These are phyloP conservation scores for Paecilomyces fulvus DNA, from an alignment of 2,329 filamentous ascomycete species.

Conservation along the genomic window DNA sequence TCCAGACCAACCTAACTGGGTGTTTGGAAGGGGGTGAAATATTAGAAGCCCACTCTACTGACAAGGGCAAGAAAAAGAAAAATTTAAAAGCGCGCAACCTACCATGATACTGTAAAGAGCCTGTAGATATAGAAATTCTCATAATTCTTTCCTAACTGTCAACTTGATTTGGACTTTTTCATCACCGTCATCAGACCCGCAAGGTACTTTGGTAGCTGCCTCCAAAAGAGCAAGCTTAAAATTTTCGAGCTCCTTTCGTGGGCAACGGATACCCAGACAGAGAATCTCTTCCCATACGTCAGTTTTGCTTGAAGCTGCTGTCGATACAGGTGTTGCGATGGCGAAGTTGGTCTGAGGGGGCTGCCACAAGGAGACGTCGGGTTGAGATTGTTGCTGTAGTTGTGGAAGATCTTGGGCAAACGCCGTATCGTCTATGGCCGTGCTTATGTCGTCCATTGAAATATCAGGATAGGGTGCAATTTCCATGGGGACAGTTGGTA, in stretches of 20 bases:
- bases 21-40: no score
- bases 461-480: neutral
- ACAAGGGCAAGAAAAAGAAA: no score
- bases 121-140: no score
- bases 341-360: neutral
- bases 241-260: neutral
- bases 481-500: neutral
- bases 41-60: no score
- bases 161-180: neutral
- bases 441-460: neutral
- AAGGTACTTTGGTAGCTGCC: neutral
- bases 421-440: neutral
- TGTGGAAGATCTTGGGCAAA: neutral
- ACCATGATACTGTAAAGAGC: no score
- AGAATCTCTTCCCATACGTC: neutral
- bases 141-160: neutral
- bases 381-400: neutral
- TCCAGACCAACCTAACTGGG: no score
- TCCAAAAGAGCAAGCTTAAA: neutral
- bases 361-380: neutral
- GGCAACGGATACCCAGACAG: neutral
- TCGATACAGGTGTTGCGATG: neutral
- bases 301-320: neutral
- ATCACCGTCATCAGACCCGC: neutral
- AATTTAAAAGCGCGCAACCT: no score